These are phyloP conservation scores for Flaveria ramosissima DNA, from an alignment of 129 eudicot species.

Conservation along the genomic window DNA sequence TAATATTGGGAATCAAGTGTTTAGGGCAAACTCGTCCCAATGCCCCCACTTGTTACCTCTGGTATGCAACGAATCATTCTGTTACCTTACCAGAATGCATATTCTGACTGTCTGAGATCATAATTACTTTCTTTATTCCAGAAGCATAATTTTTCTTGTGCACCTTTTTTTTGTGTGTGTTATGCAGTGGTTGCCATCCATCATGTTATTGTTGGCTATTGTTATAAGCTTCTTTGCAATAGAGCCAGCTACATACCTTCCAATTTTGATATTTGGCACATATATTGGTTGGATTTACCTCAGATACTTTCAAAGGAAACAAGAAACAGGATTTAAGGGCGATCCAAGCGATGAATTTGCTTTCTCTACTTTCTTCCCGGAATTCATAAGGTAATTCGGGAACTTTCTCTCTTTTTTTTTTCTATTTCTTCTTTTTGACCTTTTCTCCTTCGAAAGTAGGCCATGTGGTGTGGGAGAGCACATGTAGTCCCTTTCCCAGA, in stretches of 20 bases:
- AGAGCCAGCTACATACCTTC: constrained; percentile 76
- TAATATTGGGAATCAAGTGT: background rate
- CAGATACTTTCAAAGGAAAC: constrained; percentile 78
- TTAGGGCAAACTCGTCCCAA: background rate
- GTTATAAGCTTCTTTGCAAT: constrained; percentile 59
- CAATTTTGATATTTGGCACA: constrained; percentile 78
- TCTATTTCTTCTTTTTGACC: background rate
- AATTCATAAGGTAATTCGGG: constrained; percentile 56
- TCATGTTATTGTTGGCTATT: constrained; percentile 58
- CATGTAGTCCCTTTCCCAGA: background rate
- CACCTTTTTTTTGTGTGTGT: constrained; percentile 19
- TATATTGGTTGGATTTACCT: constrained; percentile 95
- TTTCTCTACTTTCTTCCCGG: constrained; percentile 90
- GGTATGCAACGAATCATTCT: constrained; percentile 18
- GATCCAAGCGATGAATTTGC: constrained; percentile 97
- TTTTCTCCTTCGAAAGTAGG: background rate
- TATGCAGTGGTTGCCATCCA: constrained; percentile 95
- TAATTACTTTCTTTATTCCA: constrained; percentile 6
- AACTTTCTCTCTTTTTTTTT: background rate
- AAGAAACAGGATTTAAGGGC: constrained; percentile 81
- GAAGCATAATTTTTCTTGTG: constrained; percentile 1
- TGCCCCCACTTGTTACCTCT: background rate
- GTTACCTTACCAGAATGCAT: constrained; percentile 10
- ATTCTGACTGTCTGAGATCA: background rate
- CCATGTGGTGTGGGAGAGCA: constrained; percentile 14